phyloP scores from a whole-genome alignment of 192 early-diverging fungal species.

The Coemansia sp. region DNA sequence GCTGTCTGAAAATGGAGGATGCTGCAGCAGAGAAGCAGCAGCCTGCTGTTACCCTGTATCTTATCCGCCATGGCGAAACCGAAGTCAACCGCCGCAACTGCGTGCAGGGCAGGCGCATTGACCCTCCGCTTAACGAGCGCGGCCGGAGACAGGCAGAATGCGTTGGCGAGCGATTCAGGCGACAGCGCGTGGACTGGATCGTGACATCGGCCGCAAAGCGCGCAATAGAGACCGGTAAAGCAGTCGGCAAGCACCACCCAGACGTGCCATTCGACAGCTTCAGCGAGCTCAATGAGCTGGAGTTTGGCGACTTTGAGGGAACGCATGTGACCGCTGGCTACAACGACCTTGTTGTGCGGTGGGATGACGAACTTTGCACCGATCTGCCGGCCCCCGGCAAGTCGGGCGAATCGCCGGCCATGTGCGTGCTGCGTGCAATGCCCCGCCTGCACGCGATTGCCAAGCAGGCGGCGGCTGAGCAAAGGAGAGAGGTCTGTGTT shows the following conservation, averaged over 20 bases:
- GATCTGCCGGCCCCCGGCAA: conserved; percentile 19
- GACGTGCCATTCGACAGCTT: conserved; percentile 15
- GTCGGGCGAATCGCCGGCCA: conserved; percentile 31
- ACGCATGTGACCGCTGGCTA: conserved; percentile 37
- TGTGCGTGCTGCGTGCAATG: conserved; percentile 29
- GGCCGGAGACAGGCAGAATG: conserved; percentile 33
- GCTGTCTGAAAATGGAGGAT: background rate
- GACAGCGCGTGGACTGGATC: conserved; percentile 37
- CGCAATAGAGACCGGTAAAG: conserved; percentile 35
- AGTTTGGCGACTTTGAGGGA: conserved; percentile 44
- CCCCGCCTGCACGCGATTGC: conserved; percentile 19
- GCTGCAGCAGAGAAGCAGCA: conserved; percentile 6
- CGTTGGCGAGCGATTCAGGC: conserved; percentile 35
- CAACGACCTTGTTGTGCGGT: conserved; percentile 30
- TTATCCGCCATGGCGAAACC: conserved; percentile 53
- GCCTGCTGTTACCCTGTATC: conserved; percentile 31
- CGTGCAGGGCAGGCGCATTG: conserved; percentile 46
- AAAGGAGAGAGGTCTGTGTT: conserved; percentile 18
- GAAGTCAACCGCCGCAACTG: conserved; percentile 46
- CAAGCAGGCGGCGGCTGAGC: conserved; percentile 19
- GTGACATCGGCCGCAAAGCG: conserved; percentile 37
- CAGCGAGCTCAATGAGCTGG: conserved; percentile 35
- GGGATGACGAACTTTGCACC: conserved; percentile 22
- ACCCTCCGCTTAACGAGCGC: conserved; percentile 50
- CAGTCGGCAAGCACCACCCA: conserved; percentile 26